These are phyloP conservation scores for Oropetium thomaeum DNA, from an alignment of 176 grass and related monocot genomes.

Conservation along the genomic window DNA sequence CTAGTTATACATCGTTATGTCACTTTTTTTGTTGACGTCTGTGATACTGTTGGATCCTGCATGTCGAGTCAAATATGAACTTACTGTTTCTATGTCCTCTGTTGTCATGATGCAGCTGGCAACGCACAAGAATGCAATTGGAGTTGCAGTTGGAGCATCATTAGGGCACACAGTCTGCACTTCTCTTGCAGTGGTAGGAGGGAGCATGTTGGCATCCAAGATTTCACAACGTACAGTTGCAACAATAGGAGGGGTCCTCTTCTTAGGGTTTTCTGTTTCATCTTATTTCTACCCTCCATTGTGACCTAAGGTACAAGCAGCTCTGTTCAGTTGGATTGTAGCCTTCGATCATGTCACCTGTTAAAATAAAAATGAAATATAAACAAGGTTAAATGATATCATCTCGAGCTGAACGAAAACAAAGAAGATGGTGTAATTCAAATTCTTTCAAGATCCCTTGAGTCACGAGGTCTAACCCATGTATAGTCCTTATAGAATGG, in stretches of 20 bases:
- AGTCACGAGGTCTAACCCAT: not conserved
- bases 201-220: constrained; percentile 83
- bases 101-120: constrained; percentile 46
- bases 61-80: not conserved
- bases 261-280: constrained; percentile 74
- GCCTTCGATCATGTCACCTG: not conserved
- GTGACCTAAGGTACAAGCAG: constrained; percentile 36
- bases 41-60: not conserved
- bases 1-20: too few relatives aligned
- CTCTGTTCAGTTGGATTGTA: not conserved
- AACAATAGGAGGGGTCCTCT: constrained; percentile 73
- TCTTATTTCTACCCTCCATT: constrained; percentile 87
- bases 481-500: constrained; percentile 23
- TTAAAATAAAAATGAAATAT: not conserved
- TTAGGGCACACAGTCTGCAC: constrained; percentile 79
- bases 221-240: constrained; percentile 82
- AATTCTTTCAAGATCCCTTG: not conserved
- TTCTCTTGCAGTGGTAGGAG: constrained; percentile 75
- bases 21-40: not conserved
- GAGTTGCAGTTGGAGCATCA: constrained; percentile 73
- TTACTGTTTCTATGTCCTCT: not conserved
- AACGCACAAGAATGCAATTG: constrained; percentile 85
- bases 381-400: too few relatives aligned
- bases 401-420: not conserved
- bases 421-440: constrained; percentile 8